phyloP scores from a whole-genome alignment of 2,329 filamentous ascomycete genomes.

The Xylariaceae sp. region DNA sequence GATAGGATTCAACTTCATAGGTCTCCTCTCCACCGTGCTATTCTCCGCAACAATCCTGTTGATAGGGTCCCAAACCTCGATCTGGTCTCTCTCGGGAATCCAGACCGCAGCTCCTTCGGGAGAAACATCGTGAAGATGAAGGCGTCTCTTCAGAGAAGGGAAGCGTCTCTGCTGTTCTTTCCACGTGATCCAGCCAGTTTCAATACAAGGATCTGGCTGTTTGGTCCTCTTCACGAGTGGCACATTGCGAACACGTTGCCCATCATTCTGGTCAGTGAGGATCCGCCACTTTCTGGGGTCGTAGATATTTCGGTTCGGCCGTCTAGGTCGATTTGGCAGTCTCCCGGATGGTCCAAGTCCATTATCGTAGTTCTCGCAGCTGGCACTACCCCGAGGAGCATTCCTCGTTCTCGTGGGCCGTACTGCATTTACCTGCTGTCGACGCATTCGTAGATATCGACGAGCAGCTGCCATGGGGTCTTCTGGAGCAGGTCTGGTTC shows the following conservation, averaged over 20 bases:
- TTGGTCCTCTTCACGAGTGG: neutral
- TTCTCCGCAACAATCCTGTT: constrained; percentile 12
- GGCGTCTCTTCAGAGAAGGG: constrained; percentile 7
- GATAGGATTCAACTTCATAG: constrained; percentile 12
- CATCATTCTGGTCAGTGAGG: constrained; percentile 7
- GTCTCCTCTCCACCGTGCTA: neutral
- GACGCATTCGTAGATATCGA: no score
- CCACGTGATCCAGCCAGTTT: constrained; percentile 21
- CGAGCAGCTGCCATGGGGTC: no score
- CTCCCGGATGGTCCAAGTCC: neutral
- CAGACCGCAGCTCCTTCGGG: constrained; percentile 1
- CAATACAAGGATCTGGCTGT: constrained; percentile 5
- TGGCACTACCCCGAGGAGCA: neutral
- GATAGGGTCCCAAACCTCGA: constrained; percentile 19
- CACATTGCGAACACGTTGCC: neutral
- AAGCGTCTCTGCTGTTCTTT: constrained; percentile 17
- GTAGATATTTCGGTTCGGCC: constrained; percentile 10
- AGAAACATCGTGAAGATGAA: constrained; percentile 2
- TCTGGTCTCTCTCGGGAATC: constrained; percentile 6
- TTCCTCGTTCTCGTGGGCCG: no score
- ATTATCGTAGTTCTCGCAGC: neutral
- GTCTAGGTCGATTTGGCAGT: constrained; percentile 5
- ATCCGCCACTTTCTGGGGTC: constrained; percentile 17
- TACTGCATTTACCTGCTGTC: no score
- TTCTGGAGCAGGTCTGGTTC: no score